Evolutionary conservation across 495 filamentous ascomycete genomes (phyloP).

Genomic region (Neurospora sp.): DNA sequence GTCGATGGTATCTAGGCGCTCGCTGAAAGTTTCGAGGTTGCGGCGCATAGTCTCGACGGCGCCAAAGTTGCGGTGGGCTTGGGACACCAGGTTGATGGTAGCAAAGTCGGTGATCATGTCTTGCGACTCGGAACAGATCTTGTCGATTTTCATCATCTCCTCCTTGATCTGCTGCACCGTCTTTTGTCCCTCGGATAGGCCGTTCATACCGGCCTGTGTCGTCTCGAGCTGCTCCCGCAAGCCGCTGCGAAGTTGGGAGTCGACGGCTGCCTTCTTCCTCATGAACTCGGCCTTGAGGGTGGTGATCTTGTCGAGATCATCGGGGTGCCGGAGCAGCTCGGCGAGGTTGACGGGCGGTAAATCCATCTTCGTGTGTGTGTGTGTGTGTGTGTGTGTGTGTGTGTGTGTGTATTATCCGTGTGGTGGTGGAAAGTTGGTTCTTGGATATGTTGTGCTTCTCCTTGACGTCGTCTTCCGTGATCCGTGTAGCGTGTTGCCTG

Average conservation of each 20-base stretch:
- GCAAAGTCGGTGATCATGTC: conserved; percentile 95
- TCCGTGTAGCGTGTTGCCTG: neutral
- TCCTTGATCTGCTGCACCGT: conserved; percentile 85
- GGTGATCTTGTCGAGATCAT: conserved; percentile 91
- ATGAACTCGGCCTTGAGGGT: conserved; percentile 84
- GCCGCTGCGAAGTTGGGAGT: conserved; percentile 77
- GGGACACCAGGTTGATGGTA: conserved; percentile 85
- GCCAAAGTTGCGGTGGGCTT: conserved; percentile 89
- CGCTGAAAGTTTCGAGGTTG: conserved; percentile 76
- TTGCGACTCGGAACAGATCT: conserved; percentile 90
- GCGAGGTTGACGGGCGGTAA: conserved; percentile 56
- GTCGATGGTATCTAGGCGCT: conserved; percentile 62
- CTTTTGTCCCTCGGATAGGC: conserved; percentile 77
- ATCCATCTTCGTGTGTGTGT: conserved; percentile 30
- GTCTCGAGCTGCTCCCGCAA: conserved; percentile 84
- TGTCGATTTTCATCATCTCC: conserved; percentile 97
- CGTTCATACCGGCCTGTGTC: conserved; percentile 81
- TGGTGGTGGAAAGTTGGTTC: neutral
- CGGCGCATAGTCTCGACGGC: conserved; percentile 85
- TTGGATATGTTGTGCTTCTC: neutral
- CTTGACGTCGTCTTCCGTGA: neutral
- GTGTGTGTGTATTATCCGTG: neutral
- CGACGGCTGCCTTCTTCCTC: conserved; percentile 86
- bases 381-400: neutral
- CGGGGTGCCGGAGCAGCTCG: conserved; percentile 61